phyloP scores from a whole-genome alignment of 2,329 filamentous ascomycete species.

The Claviceps purpurea region DNA sequence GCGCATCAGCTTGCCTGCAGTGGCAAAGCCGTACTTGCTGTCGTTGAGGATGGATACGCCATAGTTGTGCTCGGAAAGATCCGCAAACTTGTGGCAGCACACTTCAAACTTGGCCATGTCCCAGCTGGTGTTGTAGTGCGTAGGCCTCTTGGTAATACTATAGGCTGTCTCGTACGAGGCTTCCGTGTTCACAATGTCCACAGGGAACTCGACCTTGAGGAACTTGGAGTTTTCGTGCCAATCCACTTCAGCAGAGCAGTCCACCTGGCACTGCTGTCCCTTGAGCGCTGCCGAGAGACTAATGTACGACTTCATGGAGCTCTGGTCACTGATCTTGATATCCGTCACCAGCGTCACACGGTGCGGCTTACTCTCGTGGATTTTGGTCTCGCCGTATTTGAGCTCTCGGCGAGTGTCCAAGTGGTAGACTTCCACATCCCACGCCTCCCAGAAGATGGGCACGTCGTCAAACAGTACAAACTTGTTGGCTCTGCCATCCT shows the following conservation, averaged over 20 bases:
- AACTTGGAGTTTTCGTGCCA: slow-evolving; percentile 98
- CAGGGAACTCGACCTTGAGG: slow-evolving; percentile 96
- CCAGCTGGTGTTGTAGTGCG: slow-evolving; percentile 95
- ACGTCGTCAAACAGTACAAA: slow-evolving; percentile 95
- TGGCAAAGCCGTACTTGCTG: slow-evolving; percentile 92
- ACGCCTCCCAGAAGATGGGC: slow-evolving; percentile 91
- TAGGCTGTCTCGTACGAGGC: slow-evolving; percentile 94
- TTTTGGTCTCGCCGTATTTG: slow-evolving; percentile 49
- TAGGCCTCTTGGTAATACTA: slow-evolving; percentile 76
- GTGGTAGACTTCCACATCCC: slow-evolving; percentile 97
- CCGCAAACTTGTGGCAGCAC: slow-evolving; percentile 88
- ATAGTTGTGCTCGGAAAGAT: slow-evolving; percentile 76
- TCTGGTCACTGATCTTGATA: slow-evolving; percentile 76
- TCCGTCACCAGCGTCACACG: slow-evolving; percentile 71
- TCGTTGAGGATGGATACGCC: slow-evolving; percentile 91
- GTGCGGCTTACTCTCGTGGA: slow-evolving; percentile 59
- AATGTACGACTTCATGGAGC: slow-evolving; percentile 76
- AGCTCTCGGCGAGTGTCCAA: slow-evolving; percentile 75
- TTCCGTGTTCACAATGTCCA: slow-evolving; percentile 80
- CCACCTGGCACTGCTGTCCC: slow-evolving; percentile 49
- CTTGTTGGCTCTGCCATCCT: slow-evolving; percentile 69
- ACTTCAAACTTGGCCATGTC: slow-evolving; percentile 98
- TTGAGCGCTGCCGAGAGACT: slow-evolving; percentile 58
- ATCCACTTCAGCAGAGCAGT: slow-evolving; percentile 76
- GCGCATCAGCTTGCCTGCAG: slow-evolving; percentile 77